A percentile compares a stretch with the other conserved stretches of the same genome.
Evolutionary conservation across 192 early-diverging fungal genomes (phyloP).

Genomic region (Cetraspora pellucida): DNA sequence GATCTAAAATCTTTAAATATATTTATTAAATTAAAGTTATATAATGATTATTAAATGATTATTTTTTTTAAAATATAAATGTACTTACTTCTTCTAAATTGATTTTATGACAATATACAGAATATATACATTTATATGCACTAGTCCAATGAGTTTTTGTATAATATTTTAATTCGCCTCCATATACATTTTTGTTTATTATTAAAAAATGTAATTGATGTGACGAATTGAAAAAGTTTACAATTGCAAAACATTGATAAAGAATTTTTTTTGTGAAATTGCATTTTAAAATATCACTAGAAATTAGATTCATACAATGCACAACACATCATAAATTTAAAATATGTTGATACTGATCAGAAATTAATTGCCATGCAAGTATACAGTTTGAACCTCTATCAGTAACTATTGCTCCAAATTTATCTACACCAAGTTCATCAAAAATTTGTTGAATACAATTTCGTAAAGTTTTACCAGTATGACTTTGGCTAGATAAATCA

Average conservation of each 20-base stretch:
- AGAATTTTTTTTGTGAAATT: not conserved
- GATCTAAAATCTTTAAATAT: not conserved
- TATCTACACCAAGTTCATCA: not conserved
- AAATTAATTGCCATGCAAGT: not conserved
- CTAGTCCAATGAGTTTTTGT: conserved; percentile 10
- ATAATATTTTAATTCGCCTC: not conserved
- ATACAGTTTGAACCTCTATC: not conserved
- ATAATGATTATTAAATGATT: not conserved
- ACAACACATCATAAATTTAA: not conserved
- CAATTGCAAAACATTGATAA: not conserved
- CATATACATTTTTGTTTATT: not conserved
- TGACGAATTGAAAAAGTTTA: not conserved
- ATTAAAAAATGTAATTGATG: not conserved
- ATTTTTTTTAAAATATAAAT: not conserved
- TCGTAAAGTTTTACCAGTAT: not conserved
- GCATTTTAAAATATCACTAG: conserved; percentile 6
- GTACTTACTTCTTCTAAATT: conserved; percentile 4
- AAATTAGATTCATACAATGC: not conserved
- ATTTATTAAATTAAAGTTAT: not conserved
- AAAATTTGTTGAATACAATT: conserved; percentile 1
- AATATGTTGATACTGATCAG: not conserved
- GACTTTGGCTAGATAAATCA: conserved; percentile 2
- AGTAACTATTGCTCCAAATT: conserved; percentile 1
- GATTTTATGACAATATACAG: not conserved
- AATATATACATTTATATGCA: not conserved